Evolutionary conservation across 2,329 filamentous ascomycete species (phyloP), one percentile per base, ranked within the genome.

Genomic region (Neofusicoccum kwambonambiense): DNA sequence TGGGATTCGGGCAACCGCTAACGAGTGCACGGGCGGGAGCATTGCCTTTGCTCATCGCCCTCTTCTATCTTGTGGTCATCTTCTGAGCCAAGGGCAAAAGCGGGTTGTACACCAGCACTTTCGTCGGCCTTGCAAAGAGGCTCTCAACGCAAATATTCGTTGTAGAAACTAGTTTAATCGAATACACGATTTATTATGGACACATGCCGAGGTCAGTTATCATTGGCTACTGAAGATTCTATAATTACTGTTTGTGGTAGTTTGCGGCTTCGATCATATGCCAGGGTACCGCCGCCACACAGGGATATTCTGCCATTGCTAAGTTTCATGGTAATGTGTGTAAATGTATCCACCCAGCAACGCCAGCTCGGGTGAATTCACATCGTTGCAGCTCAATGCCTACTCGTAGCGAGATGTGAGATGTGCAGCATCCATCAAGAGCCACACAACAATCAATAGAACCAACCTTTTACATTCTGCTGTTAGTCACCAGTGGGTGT

Each of bases 121-220:
- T 19, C 39, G 11, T 54, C 22, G 9, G n/a, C 17, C 35, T 17
- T 34, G 4, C 8, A 44, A 31, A 39, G 35, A 17, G 37, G n/a
- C 11, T 27, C n/a, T 13, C 22, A 12, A 44, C 22, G 6, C 17
- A 19, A 2, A 4, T 34, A 19, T 45, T 58, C 54, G 4, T 35
- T 45, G 41, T 58, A 58, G 39, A 58, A 45, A 45, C 9, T 51
- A 45, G 39, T 58, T 58, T 58, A 45, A 58, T 58, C n/a, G 37
- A 58, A 41, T 58, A 58, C 22, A 58, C 27, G 54, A 17, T 58
- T 58, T 58, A 58, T 44, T 45, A 34, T 34, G 15, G 41, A 19
- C 15, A 41, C n/a, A 9, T 9, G n/a, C 15, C 35, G n/a, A 13
- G 15, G 19, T 31, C 22, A 56, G 4, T 45, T 17, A 2, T 17